These are phyloP conservation scores for Marasmius tenuissimus DNA, from an alignment of 1,284 basidiomycete species.

Conservation along the genomic window DNA sequence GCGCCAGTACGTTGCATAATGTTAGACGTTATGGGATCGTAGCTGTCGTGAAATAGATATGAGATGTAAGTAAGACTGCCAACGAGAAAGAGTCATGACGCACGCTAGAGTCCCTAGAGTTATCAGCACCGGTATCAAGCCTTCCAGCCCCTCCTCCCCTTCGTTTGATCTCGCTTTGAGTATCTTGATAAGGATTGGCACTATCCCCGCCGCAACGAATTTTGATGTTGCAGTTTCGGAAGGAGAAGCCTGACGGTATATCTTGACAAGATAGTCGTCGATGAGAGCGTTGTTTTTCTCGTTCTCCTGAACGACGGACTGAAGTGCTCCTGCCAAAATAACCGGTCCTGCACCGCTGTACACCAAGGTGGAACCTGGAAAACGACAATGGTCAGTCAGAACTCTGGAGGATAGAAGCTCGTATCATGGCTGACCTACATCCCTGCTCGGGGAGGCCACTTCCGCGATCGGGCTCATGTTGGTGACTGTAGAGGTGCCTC, in stretches of 20 bases:
- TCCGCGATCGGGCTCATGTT: no score
- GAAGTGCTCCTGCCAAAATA: neutral
- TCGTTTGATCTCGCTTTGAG: neutral
- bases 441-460: no score
- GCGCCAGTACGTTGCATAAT: neutral
- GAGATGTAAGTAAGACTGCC: neutral
- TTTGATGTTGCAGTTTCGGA: neutral
- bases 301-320: neutral
- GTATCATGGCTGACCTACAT: no score
- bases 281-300: neutral
- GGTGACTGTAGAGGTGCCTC: no score
- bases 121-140: slow-evolving; percentile 14
- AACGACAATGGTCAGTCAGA: neutral
- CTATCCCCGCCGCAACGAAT: neutral
- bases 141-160: neutral
- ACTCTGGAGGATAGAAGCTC: neutral
- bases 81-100: neutral
- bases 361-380: neutral
- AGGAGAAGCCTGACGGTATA: neutral
- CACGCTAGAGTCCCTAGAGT: slow-evolving; percentile 24
- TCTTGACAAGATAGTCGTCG: neutral
- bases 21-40: neutral
- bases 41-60: neutral
- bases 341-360: neutral
- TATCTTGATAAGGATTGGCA: neutral